These are phyloP conservation scores for Ormosia emarginata DNA, from an alignment of 306 rosid genomes.

Conservation along the genomic window DNA sequence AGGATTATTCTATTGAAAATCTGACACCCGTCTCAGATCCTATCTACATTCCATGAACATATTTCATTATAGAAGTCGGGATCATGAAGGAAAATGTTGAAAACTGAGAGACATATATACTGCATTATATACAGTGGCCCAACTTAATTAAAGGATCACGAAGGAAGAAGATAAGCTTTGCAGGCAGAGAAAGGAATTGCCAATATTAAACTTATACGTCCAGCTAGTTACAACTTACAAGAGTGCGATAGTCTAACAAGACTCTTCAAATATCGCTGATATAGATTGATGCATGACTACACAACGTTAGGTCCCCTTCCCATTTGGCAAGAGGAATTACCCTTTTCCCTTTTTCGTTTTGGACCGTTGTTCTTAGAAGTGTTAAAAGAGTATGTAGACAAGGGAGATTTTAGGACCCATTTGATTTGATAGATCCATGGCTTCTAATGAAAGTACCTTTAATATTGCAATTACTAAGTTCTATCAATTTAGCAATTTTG, in stretches of 20 bases:
- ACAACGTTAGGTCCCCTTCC: conserved; percentile 3
- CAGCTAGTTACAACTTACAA: background rate
- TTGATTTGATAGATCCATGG: conserved; percentile 4
- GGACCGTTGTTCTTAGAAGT: conserved; percentile 5
- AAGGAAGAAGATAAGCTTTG: background rate
- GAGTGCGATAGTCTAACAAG: background rate
- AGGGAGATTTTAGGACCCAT: conserved; percentile 16
- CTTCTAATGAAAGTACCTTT: background rate
- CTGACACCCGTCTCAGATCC: background rate
- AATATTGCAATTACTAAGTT: conserved; percentile 2
- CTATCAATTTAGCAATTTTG: background rate
- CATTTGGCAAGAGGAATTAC: background rate
- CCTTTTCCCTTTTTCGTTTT: background rate
- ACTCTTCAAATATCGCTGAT: background rate
- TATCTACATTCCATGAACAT: background rate
- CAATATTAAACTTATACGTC: background rate
- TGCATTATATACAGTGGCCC: background rate
- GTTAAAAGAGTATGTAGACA: conserved; percentile 6
- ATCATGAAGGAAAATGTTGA: conserved; percentile 4
- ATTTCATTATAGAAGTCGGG: background rate
- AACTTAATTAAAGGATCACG: conserved; percentile 1
- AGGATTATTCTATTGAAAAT: too few relatives aligned
- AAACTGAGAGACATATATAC: background rate
- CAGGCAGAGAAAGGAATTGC: background rate
- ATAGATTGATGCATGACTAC: background rate